Conservation (phyloP, 192 early-diverging fungal species). For the Podila epigama region DNA sequence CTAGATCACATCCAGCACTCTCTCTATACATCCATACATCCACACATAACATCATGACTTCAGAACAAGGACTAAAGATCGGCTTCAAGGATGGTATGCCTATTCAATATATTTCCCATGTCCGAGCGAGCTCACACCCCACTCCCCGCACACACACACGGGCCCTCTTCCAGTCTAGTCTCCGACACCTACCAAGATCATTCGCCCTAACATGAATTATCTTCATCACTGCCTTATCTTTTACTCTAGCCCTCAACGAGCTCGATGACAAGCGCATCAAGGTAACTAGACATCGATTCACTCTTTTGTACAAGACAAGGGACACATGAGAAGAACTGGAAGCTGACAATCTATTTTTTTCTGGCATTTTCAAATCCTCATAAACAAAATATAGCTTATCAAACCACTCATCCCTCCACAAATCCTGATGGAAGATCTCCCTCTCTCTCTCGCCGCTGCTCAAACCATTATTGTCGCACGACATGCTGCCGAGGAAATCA, state of each 20-base stretch:
- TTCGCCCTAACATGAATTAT: not conserved
- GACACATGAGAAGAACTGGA: too few species aligned
- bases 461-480: slow-evolving; percentile 77
- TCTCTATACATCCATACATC: not conserved
- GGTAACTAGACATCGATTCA: too few species aligned
- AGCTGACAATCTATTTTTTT: too few species aligned
- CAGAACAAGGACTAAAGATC: slow-evolving; percentile 33
- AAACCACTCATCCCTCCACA: slow-evolving; percentile 89
- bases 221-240: not conserved
- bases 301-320: too few species aligned
- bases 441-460: slow-evolving; percentile 78
- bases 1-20: not conserved
- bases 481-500: slow-evolving; percentile 66
- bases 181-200: not conserved
- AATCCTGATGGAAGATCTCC: slow-evolving; percentile 91
- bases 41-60: slow-evolving; percentile 7
- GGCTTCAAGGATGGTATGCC: slow-evolving; percentile 44
- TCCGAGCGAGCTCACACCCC: too few species aligned
- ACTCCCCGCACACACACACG: too few species aligned
- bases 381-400: too few species aligned
- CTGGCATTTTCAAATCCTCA: too few species aligned
- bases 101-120: too few species aligned
- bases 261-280: slow-evolving; percentile 91
- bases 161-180: too few species aligned
- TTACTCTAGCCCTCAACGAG: slow-evolving; percentile 81